phyloP scores from a whole-genome alignment of 2,329 filamentous ascomycete species.

The Cytospora schulzeri region DNA sequence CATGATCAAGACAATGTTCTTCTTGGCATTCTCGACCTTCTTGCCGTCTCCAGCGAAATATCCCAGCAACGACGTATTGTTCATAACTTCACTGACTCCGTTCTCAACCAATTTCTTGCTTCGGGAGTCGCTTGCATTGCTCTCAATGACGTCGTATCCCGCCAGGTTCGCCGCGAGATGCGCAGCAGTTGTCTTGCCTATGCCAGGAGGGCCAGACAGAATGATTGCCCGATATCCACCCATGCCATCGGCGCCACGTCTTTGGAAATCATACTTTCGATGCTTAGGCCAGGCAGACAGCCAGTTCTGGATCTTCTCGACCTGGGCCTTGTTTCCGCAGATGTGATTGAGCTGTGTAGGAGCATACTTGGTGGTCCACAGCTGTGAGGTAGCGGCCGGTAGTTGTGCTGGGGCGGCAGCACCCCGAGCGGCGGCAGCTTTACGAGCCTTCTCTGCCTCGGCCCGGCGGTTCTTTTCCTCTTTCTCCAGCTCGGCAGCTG shows the following conservation, averaged over 20 bases:
- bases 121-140: constrained; percentile 91
- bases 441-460: constrained; percentile 57
- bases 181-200: constrained; percentile 96
- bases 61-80: constrained; percentile 88
- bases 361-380: constrained; percentile 96
- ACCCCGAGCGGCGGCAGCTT: constrained; percentile 49
- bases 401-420: constrained; percentile 42
- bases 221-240: constrained; percentile 88
- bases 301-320: constrained; percentile 90
- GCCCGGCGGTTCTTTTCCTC: constrained; percentile 67
- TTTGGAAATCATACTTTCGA: constrained; percentile 79
- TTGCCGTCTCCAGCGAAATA: constrained; percentile 87
- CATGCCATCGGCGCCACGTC: constrained; percentile 79
- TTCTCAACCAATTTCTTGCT: constrained; percentile 95
- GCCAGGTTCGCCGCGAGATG: constrained; percentile 92
- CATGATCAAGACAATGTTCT: constrained; percentile 96
- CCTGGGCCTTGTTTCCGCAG: constrained; percentile 88
- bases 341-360: constrained; percentile 84
- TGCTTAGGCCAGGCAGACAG: constrained; percentile 78
- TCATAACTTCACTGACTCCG: constrained; percentile 85
- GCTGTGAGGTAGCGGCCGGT: constrained; percentile 56
- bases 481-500: constrained; percentile 82
- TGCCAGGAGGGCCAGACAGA: constrained; percentile 91
- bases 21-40: constrained; percentile 76
- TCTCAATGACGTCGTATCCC: constrained; percentile 91